Evolutionary conservation across 2,329 filamentous ascomycete genomes (phyloP).

Genomic region (Chlorencoelia australis): DNA sequence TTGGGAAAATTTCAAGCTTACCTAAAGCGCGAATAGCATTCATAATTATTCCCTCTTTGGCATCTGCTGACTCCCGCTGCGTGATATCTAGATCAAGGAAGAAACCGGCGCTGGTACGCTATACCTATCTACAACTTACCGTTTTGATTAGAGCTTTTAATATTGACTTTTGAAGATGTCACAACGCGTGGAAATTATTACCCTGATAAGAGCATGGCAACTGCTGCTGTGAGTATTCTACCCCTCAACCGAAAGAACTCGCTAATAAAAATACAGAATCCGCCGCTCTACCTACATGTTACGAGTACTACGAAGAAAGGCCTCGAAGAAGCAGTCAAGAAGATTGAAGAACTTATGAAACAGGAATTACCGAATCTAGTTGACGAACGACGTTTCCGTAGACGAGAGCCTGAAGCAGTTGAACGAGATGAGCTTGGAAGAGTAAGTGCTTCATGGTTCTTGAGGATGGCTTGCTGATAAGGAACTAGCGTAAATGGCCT

Average conservation of each 20-base stretch:
- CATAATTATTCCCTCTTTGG: slow-evolving; percentile 57
- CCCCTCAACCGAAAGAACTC: neutral
- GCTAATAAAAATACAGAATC: slow-evolving; percentile 51
- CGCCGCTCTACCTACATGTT: slow-evolving; percentile 88
- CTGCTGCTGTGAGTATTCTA: slow-evolving; percentile 61
- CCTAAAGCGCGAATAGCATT: slow-evolving; percentile 55
- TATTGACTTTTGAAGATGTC: slow-evolving; percentile 76
- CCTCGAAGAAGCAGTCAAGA: slow-evolving; percentile 76
- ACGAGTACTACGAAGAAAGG: slow-evolving; percentile 87
- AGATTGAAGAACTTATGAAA: slow-evolving; percentile 92
- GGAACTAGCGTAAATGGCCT: slow-evolving; percentile 84
- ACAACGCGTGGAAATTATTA: slow-evolving; percentile 95
- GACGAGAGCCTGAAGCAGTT: slow-evolving; percentile 66
- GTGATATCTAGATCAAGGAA: slow-evolving; percentile 97
- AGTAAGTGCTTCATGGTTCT: slow-evolving; percentile 40
- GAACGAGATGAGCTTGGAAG: slow-evolving; percentile 88
- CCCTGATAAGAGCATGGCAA: slow-evolving; percentile 96
- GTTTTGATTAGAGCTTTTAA: slow-evolving; percentile 32
- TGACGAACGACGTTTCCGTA: slow-evolving; percentile 84
- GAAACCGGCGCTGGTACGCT: slow-evolving; percentile 99
- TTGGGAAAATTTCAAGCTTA: slow-evolving; percentile 61
- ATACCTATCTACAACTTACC: slow-evolving; percentile 39
- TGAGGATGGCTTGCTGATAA: slow-evolving; percentile 11
- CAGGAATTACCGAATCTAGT: slow-evolving; percentile 92
- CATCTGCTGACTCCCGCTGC: slow-evolving; percentile 87